phyloP scores from a whole-genome alignment of 441 rosid genomes.

The Corymbia citriodora region DNA sequence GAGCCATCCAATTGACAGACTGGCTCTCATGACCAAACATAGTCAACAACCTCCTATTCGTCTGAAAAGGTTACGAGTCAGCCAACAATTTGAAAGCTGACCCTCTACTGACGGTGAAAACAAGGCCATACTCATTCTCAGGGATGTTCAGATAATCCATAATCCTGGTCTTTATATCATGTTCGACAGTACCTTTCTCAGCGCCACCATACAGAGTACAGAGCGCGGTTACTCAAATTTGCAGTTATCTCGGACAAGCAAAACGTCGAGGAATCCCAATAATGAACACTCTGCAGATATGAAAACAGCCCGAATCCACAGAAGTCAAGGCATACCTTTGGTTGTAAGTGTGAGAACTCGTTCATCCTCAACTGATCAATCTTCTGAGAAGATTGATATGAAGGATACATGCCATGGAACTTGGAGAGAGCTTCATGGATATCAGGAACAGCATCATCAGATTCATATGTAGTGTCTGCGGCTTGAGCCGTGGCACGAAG shows the following conservation, averaged over 20 bases:
- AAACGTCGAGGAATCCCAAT: constrained; percentile 95
- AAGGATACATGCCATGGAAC: constrained; percentile 87
- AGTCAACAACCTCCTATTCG: constrained; percentile 78
- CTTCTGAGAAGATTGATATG: constrained; percentile 72
- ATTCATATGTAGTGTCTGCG: constrained; percentile 56
- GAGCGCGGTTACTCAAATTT: constrained; percentile 92
- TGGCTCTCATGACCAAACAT: constrained; percentile 98
- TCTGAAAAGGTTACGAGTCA: constrained; percentile 84
- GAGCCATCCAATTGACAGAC: constrained; percentile 95
- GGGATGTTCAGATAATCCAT: constrained; percentile 97
- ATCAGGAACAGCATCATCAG: constrained; percentile 66
- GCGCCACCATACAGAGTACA: constrained; percentile 67
- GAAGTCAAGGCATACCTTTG: constrained; percentile 98
- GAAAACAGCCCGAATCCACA: constrained; percentile 97
- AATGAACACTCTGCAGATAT: constrained; percentile 74
- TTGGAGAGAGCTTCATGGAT: constrained; percentile 56
- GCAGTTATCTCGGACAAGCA: constrained; percentile 95
- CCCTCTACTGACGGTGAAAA: constrained; percentile 94
- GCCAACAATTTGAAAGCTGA: constrained; percentile 89
- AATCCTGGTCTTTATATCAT: constrained; percentile 82
- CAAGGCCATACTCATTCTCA: constrained; percentile 94
- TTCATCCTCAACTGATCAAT: constrained; percentile 72
- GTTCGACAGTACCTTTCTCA: constrained; percentile 83
- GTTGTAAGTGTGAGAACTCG: constrained; percentile 74
- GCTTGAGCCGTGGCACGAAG: constrained; percentile 83